These are phyloP conservation scores for Leccinum incarnatum DNA, from an alignment of 768 basidiomycete species.

Conservation along the genomic window DNA sequence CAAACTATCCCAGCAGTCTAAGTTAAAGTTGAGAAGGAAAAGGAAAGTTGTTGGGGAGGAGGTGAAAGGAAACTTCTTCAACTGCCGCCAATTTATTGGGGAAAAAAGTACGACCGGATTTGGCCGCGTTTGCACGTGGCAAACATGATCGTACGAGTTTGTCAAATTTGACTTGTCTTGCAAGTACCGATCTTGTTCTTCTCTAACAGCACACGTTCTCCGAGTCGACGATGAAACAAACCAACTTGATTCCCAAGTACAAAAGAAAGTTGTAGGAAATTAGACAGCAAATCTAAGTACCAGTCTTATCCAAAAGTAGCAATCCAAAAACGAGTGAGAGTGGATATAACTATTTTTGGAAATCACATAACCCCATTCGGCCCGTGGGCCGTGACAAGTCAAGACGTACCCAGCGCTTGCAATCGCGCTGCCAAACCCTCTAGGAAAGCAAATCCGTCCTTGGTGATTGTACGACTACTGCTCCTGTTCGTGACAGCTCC, in stretches of 20 bases:
- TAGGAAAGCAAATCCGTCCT: constrained; percentile 72
- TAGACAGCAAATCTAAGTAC: not conserved
- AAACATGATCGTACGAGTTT: not conserved
- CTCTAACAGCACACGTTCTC: not conserved
- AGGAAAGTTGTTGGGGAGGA: not conserved
- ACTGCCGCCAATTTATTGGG: constrained; percentile 28
- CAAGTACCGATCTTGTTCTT: too few species aligned
- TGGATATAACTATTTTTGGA: not conserved
- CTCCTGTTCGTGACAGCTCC: constrained; percentile 65
- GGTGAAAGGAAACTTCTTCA: not conserved
- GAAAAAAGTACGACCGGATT: constrained; percentile 19
- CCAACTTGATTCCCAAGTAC: not conserved
- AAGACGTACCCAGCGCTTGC: constrained; percentile 25
- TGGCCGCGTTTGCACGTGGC: constrained; percentile 29
- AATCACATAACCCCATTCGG: constrained; percentile 2
- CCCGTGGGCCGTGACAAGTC: not conserved
- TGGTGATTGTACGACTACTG: constrained; percentile 69
- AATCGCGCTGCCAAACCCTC: constrained; percentile 58
- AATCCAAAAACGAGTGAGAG: not conserved
- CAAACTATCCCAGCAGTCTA: constrained; percentile 7
- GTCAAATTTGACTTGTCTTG: too few species aligned
- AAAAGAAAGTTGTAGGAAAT: not conserved
- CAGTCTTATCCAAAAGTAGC: not conserved
- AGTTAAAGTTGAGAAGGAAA: not conserved
- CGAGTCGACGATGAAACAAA: not conserved